Evolutionary conservation across 306 rosid genomes (phyloP).

Genomic region (Potentilla sterilis): DNA sequence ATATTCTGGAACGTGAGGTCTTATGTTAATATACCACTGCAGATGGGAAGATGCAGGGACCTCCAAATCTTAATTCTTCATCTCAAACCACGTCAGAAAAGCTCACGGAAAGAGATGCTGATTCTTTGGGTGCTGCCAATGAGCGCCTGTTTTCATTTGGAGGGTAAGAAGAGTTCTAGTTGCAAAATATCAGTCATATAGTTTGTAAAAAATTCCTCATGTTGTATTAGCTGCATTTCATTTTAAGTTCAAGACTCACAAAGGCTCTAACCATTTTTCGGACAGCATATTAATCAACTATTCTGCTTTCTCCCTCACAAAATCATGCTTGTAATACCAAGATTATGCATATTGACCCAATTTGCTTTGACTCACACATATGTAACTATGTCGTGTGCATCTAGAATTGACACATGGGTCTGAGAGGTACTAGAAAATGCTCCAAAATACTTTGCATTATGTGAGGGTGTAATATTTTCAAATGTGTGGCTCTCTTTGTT

Average conservation of each 20-base stretch:
- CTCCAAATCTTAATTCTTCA: slow-evolving; percentile 37
- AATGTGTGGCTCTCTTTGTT: slow-evolving; percentile 2
- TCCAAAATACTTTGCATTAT: neutral
- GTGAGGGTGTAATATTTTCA: neutral
- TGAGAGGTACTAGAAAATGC: neutral
- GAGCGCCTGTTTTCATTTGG: slow-evolving; percentile 34
- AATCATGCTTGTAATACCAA: neutral
- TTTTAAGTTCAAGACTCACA: neutral
- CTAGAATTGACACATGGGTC: neutral
- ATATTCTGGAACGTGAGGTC: slow-evolving; percentile 40
- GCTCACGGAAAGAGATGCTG: slow-evolving; percentile 39
- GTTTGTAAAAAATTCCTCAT: neutral
- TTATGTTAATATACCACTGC: slow-evolving; percentile 68
- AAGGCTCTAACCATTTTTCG: neutral
- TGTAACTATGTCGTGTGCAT: neutral
- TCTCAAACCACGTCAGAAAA: slow-evolving; percentile 39
- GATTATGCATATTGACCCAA: neutral
- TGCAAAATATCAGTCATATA: slow-evolving; percentile 8
- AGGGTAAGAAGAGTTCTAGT: slow-evolving; percentile 50
- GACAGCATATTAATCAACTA: neutral
- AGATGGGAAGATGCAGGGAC: slow-evolving; percentile 74
- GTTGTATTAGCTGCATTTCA: neutral
- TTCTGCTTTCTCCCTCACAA: neutral
- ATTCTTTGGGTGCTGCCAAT: slow-evolving; percentile 26
- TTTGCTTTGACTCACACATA: neutral